A percentile compares a stretch with the other conserved stretches of the same genome.
Conservation (phyloP, 2,329 filamentous ascomycete genomes). For the Neofusicoccum parvum region DNA sequence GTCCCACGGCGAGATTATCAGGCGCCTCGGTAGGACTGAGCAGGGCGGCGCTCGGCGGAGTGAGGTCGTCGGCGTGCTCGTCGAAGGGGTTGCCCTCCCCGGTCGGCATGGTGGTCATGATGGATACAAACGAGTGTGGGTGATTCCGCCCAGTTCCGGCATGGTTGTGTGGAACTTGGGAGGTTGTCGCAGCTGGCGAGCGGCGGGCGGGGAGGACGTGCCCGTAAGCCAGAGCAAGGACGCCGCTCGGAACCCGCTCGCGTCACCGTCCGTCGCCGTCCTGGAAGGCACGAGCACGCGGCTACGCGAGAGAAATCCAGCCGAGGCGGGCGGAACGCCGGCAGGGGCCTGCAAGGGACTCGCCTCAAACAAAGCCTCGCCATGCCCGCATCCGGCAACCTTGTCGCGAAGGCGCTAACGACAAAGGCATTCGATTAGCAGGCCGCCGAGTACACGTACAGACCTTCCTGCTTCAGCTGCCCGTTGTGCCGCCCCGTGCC, state of each 20-base stretch:
- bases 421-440: not conserved
- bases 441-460: not conserved
- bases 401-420: not conserved
- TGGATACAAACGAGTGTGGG: conserved; percentile 7
- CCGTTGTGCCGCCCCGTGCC: not conserved
- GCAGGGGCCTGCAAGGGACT: conserved; percentile 8
- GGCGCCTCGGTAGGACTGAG: conserved; percentile 23
- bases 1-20: conserved; percentile 55
- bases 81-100: not conserved
- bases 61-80: not conserved
- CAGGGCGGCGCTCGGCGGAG: not conserved
- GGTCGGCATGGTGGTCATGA: conserved; percentile 1
- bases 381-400: not conserved
- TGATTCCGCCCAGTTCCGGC: conserved; percentile 13
- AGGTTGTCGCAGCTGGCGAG: not conserved
- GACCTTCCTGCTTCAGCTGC: conserved; percentile 1
- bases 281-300: conserved; percentile 3
- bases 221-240: not conserved
- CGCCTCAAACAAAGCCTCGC: conserved; percentile 6
- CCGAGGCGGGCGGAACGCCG: conserved; percentile 8
- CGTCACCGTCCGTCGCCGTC: conserved; percentile 10
- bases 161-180: not conserved
- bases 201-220: conserved; percentile 9
- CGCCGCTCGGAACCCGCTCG: conserved; percentile 11
- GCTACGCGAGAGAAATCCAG: conserved; percentile 4